Evolutionary conservation across 2,329 filamentous ascomycete species (phyloP), one percentile per base, ranked within the genome.

Genomic region (Biscogniauxia sp.): DNA sequence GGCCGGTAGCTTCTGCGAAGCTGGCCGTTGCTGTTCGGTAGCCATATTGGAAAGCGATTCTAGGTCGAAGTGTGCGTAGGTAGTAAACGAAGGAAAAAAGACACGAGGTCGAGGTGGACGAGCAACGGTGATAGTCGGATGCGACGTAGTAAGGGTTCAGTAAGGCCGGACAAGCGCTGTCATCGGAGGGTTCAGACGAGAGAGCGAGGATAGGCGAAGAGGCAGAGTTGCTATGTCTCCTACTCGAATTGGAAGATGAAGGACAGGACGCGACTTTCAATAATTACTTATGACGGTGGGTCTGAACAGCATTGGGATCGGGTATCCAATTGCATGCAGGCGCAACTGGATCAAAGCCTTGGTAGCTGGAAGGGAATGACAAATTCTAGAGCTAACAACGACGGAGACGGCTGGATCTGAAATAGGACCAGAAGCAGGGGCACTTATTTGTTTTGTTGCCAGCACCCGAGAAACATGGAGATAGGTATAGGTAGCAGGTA

Each of bases 1-100:
- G 15, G 77, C 74, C 53, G 81, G 80, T 54, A 79, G 72, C 71
- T 82, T 82, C 65, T 80, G 79, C 51, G 77, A 76, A 54, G 69
- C 67, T 50, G 74, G 71, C 52, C 74, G 71, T 53, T 72, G 72
- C 32, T 75, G 72, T 56, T 79, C 78, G 52, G 66, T 64, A 41
- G 70, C 68, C 77, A 80, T 80, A 51, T 25, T 59, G 59, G 52
- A 51, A 54, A 60, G 11, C 20, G 23, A 13, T 45, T 51, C 57
- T 20, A 56, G 26, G 37, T 32, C 11, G 15, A 37, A 37, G 53
- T 32, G 50, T 28, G 37, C 49, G 20, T 19, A 32, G 50, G n/a
- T 13, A 19, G 23, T 23, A 23, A 23, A 51, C 19, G 20, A 51
- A 7, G 25, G n/a, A 45, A 13, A 45, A 13, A n/a, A 45, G 11